Evolutionary conservation across 2,329 filamentous ascomycete species (phyloP).

Genomic region (Dothidotthia symphoricarpi): DNA sequence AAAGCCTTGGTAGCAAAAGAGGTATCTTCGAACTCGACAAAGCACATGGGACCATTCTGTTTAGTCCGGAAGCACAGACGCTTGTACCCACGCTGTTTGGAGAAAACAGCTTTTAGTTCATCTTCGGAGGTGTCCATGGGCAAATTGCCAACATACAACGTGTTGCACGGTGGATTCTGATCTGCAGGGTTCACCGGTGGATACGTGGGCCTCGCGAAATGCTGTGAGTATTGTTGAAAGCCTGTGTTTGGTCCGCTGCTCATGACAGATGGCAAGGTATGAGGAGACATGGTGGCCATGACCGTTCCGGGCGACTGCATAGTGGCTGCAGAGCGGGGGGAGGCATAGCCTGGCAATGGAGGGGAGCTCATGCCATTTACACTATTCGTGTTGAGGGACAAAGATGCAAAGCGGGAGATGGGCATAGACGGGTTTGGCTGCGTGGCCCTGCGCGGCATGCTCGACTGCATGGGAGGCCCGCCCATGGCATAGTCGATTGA

Average conservation of each 20-base stretch:
- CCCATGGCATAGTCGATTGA: conserved; percentile 73
- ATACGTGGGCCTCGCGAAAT: conserved; percentile 65
- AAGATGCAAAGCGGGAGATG: conserved; percentile 63
- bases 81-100: conserved; percentile 91
- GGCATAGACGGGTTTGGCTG: conserved; percentile 72
- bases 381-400: conserved; percentile 67
- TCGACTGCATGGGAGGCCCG: conserved; percentile 51
- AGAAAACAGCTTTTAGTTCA: conserved; percentile 90
- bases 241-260: conserved; percentile 49
- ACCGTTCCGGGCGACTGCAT: conserved; percentile 51
- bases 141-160: conserved; percentile 94
- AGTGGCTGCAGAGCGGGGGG: conserved; percentile 50
- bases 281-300: conserved; percentile 44
- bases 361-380: conserved; percentile 51
- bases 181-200: conserved; percentile 92
- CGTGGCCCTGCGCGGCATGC: conserved; percentile 63
- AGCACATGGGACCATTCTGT: conserved; percentile 95
- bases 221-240: conserved; percentile 57
- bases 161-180: conserved; percentile 96
- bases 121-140: conserved; percentile 92
- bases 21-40: conserved; percentile 95
- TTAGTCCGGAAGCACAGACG: conserved; percentile 93
- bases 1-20: conserved; percentile 89
- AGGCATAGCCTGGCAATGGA: conserved; percentile 54
- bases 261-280: conserved; percentile 60